Percentiles rank a stretch among this genome's conserved stretches.
phyloP scores from a whole-genome alignment of 1,284 basidiomycete genomes.

The Kalmanozyma brasiliensis region DNA sequence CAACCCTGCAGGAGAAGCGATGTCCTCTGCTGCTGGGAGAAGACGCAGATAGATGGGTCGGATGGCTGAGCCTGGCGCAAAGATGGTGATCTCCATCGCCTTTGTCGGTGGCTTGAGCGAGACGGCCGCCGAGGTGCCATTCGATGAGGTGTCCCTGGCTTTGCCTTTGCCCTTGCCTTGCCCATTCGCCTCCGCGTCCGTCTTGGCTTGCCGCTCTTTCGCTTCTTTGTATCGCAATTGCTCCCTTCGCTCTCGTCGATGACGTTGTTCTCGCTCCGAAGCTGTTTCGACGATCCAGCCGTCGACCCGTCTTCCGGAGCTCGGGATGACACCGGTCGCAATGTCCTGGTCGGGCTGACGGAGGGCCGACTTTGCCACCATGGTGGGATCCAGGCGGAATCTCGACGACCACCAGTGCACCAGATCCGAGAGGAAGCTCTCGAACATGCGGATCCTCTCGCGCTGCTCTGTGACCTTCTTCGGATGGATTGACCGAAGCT shows the following conservation, averaged over 20 bases:
- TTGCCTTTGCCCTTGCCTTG: conserved; percentile 33
- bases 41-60: conserved; percentile 64
- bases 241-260: conserved; percentile 44
- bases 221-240: conserved; percentile 31
- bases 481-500: conserved; percentile 62
- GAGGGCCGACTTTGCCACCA: conserved; percentile 57
- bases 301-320: conserved; percentile 54
- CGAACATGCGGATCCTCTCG: conserved; percentile 66
- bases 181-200: conserved; percentile 6
- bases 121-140: conserved; percentile 2
- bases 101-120: conserved; percentile 21
- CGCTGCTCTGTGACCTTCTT: conserved; percentile 59
- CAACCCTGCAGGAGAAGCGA: conserved; percentile 82
- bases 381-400: conserved; percentile 56
- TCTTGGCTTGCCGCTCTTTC: conserved; percentile 14
- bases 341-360: conserved; percentile 62
- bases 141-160: not conserved
- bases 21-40: conserved; percentile 74
- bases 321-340: conserved; percentile 47
- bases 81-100: conserved; percentile 70
- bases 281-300: conserved; percentile 65
- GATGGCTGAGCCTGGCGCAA: conserved; percentile 51
- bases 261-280: conserved; percentile 55
- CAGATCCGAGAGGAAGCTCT: conserved; percentile 62
- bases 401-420: conserved; percentile 62